Evolutionary conservation across 768 basidiomycete genomes (phyloP).

Genomic region (Boletus rubescentipes): DNA sequence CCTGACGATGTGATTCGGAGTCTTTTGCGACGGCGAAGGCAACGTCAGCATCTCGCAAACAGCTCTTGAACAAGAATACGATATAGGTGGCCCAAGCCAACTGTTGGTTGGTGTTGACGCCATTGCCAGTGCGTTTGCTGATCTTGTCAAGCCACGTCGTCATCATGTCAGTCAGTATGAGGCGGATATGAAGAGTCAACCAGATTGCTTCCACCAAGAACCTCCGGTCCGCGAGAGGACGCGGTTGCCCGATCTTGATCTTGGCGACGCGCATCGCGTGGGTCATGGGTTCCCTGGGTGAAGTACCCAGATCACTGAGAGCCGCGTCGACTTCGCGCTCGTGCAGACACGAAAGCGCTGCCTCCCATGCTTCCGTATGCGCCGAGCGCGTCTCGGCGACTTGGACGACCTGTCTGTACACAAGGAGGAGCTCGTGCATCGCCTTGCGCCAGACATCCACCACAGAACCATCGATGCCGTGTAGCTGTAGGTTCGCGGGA

Average conservation of each 20-base stretch:
- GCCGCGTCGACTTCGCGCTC: conserved; percentile 43
- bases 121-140: conserved; percentile 13
- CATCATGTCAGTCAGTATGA: conserved; percentile 48
- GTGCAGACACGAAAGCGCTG: conserved; percentile 53
- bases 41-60: conserved; percentile 44
- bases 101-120: conserved; percentile 28
- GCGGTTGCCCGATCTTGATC: conserved; percentile 53
- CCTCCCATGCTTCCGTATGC: conserved; percentile 60
- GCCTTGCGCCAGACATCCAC: conserved; percentile 39
- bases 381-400: conserved; percentile 51
- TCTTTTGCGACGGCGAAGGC: conserved; percentile 46
- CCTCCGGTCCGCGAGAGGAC: conserved; percentile 57
- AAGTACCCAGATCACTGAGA: conserved; percentile 30
- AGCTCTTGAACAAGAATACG: conserved; percentile 46
- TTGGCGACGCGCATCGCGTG: conserved; percentile 53
- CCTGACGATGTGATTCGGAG: conserved; percentile 54
- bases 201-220: conserved; percentile 63
- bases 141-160: conserved; percentile 40
- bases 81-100: conserved; percentile 48
- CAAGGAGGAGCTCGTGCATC: conserved; percentile 35
- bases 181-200: conserved; percentile 51
- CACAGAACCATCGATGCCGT: conserved; percentile 34
- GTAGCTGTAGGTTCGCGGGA: conserved; percentile 22
- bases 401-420: conserved; percentile 40
- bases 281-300: conserved; percentile 44